Conservation (phyloP, 2,329 filamentous ascomycete genomes). For the Aspergillus amoenus region DNA sequence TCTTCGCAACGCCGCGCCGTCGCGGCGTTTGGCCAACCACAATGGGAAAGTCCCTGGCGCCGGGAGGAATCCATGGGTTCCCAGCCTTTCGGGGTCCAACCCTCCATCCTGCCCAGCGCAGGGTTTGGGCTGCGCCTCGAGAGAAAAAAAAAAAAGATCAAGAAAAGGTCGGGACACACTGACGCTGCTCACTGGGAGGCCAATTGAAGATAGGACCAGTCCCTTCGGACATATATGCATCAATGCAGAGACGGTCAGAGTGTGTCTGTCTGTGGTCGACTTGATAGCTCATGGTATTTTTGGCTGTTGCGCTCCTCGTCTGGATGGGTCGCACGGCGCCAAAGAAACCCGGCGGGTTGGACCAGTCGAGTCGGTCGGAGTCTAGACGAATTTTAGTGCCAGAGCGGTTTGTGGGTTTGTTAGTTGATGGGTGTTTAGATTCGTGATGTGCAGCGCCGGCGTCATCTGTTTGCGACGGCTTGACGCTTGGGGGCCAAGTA, state of each 20-base stretch:
- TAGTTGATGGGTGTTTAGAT: conserved; percentile 3
- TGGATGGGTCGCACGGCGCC: conserved; percentile 10
- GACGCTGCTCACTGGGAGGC: not conserved
- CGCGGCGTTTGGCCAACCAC: not conserved
- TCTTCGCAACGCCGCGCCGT: not conserved
- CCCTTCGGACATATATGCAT: conserved; percentile 4
- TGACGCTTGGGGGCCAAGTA: not conserved
- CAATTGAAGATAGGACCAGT: conserved; percentile 4
- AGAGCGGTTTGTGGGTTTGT: not conserved
- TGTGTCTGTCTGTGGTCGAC: conserved; percentile 8
- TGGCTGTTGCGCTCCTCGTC: not conserved
- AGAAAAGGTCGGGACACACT: not conserved
- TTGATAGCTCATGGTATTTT: conserved; percentile 22
- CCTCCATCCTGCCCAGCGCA: not conserved
- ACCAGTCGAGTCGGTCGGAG: conserved; percentile 25
- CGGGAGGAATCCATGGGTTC: conserved; percentile 1
- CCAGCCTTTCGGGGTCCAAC: not conserved
- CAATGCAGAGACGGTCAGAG: not conserved
- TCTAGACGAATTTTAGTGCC: conserved; percentile 18
- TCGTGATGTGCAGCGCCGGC: conserved; percentile 9
- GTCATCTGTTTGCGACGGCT: not conserved
- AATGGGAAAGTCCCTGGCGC: not conserved
- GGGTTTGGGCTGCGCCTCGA: not conserved
- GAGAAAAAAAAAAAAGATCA: not conserved
- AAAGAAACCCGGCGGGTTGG: conserved; percentile 6